phyloP scores from a whole-genome alignment of 768 basidiomycete genomes.

The Termitomyces bulborhizus region DNA sequence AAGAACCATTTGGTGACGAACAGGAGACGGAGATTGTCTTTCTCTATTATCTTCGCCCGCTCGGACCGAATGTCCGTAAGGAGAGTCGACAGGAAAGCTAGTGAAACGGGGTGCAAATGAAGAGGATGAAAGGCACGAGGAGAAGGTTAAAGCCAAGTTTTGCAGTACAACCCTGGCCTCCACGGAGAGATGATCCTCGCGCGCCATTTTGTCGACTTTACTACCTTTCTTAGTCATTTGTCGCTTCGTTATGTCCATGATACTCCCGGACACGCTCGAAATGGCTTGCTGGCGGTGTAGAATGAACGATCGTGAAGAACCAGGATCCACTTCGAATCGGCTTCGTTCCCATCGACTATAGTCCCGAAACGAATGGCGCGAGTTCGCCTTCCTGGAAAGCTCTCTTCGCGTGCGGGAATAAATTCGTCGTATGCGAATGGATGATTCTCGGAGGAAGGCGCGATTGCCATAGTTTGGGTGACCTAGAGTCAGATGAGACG shows the following conservation, averaged over 20 bases:
- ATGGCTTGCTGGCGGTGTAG: slow-evolving; percentile 85
- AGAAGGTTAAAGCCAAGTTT: slow-evolving; percentile 42
- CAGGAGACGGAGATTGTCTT: slow-evolving; percentile 86
- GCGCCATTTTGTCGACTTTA: slow-evolving; percentile 60
- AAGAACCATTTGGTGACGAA: slow-evolving; percentile 89
- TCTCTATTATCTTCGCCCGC: slow-evolving; percentile 87
- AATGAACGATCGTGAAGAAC: slow-evolving; percentile 52
- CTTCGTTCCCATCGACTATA: slow-evolving; percentile 48
- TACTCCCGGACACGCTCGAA: slow-evolving; percentile 53
- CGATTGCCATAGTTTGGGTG: slow-evolving; percentile 87
- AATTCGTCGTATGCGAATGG: no score
- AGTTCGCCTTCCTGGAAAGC: slow-evolving; percentile 46
- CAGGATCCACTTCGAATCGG: slow-evolving; percentile 19
- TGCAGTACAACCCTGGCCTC: slow-evolving; percentile 64
- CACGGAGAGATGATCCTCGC: slow-evolving; percentile 60
- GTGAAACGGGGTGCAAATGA: not conserved
- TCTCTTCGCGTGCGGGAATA: slow-evolving; percentile 52
- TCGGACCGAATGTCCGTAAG: slow-evolving; percentile 94
- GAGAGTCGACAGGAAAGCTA: slow-evolving; percentile 82
- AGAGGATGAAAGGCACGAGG: slow-evolving; percentile 9
- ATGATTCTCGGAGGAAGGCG: no score
- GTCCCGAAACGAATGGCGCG: slow-evolving; percentile 97
- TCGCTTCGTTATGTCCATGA: slow-evolving; percentile 69
- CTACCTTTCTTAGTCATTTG: slow-evolving; percentile 52
- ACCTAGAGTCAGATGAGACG: slow-evolving; percentile 38